Base-by-base conservation (phyloP, 257 asterid genomes). In the Salvia hispanica region DNA sequence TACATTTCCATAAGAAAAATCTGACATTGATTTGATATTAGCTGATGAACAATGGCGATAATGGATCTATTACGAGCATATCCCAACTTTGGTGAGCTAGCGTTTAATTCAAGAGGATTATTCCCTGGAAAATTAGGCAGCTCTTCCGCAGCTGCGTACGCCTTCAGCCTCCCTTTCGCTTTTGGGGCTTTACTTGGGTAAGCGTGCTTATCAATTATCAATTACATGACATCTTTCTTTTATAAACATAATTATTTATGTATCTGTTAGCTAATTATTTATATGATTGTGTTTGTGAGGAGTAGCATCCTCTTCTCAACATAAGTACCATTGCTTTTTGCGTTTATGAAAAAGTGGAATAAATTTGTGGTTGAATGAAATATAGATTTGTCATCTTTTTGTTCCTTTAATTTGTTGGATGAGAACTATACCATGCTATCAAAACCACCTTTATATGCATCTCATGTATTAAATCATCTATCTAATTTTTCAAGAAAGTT, bases 41-140 rank as follows among this genome's bases (percentile, higher is more conserved):
- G 66, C 40, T 12, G 40, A 61, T 60, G 18, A 60, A 34, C 59
- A 58, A 90, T 90, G 96, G 89, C 95, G 45, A 16, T 87, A 37
- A 62, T 87, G 75, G 96, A 90, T 85, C 89, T 90, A 21, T 44
- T 90, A 62, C 79, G 82, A 64, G 85, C 66, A 77, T 79, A 84
- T 56, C 85, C 89, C 4, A 81, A 76, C 64, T 76, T 79, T 37
- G 76, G 76, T 62, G 73, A 72, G 15, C 80, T 76, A 53, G 14
- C 84, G 59, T 72, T 90, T 43, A 80, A 71, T 64, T 84, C 96
- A 7, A 69, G 81, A 66, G 81, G 81, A 9, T 64, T 82, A 18
- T 81, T 87, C 80, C 66, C 86, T 69, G 73, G 81, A 70, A 74
- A 73, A 53, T 60, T 74, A 33, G 28, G 74, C 12, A 83, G 86